Evolutionary conservation across 2,329 filamentous ascomycete genomes (phyloP), one percentile per base, ranked within the genome.

Genomic region (Alternaria triticimaculans): DNA sequence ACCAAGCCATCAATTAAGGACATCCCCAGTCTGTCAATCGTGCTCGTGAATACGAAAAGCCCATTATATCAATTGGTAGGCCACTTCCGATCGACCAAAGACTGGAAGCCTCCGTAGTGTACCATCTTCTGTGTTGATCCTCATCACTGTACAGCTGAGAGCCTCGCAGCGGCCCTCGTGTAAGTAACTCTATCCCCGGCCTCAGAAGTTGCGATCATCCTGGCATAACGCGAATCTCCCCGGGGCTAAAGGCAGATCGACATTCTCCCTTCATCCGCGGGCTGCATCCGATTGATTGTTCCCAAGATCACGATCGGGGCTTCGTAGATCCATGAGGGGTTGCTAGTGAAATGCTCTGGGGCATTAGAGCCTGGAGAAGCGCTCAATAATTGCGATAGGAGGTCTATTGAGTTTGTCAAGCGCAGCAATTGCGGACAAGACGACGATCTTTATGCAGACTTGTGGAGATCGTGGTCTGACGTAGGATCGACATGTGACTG

Each of bases 201-300:
- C 48, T 37, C 25, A 44, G 44, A 57, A 33, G 44, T 30, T 55
- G 53, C 25, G 51, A 60, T 57, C 44, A 60, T 60, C 53, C 51
- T 37, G 44, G 53, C 51, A 25, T 20, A 51, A 45, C 18, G 28
- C 25, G 33, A 60, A 50, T 55, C 30, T 50, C 45, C 44, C 58
- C 44, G 45, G 53, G 37, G 26, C 51, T 60, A 57, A 33, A 57
- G 51, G 58, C 44, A 60, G 58, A 60, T 60, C 58, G 53, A 55
- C 58, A 56, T 33, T 57, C 49, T 37, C 33, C 33, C 20, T 57
- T 60, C 58, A 51, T 46, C 58, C 30, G 53, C 44, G 33, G 44
- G n/a, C 44, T 33, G 33, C 44, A 46, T 55, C 23, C 53, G 26
- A 33, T 48, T 45, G 28, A 33, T 60, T 21, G 20, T 56, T 33